Evolutionary conservation across 2,329 filamentous ascomycete species (phyloP).

Genomic region (Fusarium subglutinans): DNA sequence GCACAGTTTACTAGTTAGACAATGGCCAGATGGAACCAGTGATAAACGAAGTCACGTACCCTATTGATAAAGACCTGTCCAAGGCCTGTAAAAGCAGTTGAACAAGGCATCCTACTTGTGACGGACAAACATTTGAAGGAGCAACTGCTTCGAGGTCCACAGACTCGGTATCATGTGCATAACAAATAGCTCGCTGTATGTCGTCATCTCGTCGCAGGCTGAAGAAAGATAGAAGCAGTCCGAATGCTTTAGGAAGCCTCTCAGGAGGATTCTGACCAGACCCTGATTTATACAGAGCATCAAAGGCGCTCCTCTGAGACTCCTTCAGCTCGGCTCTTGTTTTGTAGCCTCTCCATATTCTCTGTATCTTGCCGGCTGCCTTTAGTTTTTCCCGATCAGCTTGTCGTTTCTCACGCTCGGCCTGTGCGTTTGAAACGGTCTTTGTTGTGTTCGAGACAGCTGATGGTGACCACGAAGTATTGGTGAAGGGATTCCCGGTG

Average conservation of each 20-base stretch:
- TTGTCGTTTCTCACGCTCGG: constrained; percentile 83
- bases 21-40: background rate
- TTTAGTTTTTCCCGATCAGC: constrained; percentile 80
- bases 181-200: constrained; percentile 55
- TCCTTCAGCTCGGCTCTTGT: constrained; percentile 67
- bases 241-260: constrained; percentile 54
- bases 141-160: constrained; percentile 50
- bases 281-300: constrained; percentile 61
- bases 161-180: constrained; percentile 55
- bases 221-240: constrained; percentile 62
- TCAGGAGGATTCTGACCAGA: constrained; percentile 46
- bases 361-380: constrained; percentile 79
- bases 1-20: constrained; percentile 19
- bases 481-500: constrained; percentile 80
- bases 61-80: constrained; percentile 30
- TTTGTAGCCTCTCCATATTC: constrained; percentile 81
- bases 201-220: constrained; percentile 57
- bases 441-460: constrained; percentile 73
- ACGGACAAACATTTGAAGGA: constrained; percentile 41
- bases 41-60: constrained; percentile 33
- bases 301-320: constrained; percentile 69
- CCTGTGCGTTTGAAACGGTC: constrained; percentile 85
- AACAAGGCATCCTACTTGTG: constrained; percentile 49
- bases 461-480: constrained; percentile 65
- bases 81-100: constrained; percentile 50